These are phyloP conservation scores for Osmanthus fragrans DNA, from an alignment of 257 asterid species.

Conservation along the genomic window DNA sequence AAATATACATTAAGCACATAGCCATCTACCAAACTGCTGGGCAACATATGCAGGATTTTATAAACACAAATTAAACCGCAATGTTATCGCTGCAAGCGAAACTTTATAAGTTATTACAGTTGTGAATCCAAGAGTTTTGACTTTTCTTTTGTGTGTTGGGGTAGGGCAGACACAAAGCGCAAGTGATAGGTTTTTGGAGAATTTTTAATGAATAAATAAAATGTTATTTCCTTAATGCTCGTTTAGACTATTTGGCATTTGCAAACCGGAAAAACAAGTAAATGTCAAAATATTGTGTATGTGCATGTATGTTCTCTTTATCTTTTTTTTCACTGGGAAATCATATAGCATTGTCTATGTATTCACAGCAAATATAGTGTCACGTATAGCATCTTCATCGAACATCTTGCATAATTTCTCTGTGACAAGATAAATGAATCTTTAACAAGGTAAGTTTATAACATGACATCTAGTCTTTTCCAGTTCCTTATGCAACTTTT, in stretches of 20 bases:
- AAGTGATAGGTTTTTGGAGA: not conserved
- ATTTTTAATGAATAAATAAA: not conserved
- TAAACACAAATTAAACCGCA: not conserved
- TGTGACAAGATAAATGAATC: not conserved
- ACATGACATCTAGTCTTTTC: not conserved
- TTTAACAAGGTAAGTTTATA: no score
- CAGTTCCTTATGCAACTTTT: not conserved
- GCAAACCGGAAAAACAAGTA: not conserved
- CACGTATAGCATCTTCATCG: not conserved
- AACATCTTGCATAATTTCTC: not conserved
- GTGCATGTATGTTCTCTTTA: not conserved
- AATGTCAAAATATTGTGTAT: not conserved
- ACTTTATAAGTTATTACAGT: not conserved
- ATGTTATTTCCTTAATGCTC: not conserved
- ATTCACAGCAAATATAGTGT: not conserved
- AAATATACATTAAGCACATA: constrained; percentile 1
- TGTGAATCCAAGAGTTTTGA: not conserved
- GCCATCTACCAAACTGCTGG: not conserved
- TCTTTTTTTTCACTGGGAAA: not conserved
- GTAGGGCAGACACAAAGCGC: not conserved
- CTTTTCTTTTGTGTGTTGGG: not conserved
- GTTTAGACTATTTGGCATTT: not conserved
- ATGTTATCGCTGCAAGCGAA: not conserved
- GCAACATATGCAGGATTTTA: not conserved
- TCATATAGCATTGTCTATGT: not conserved